These are phyloP conservation scores for Diaporthe amygdali DNA, from an alignment of 2,329 filamentous ascomycete genomes.

Conservation along the genomic window DNA sequence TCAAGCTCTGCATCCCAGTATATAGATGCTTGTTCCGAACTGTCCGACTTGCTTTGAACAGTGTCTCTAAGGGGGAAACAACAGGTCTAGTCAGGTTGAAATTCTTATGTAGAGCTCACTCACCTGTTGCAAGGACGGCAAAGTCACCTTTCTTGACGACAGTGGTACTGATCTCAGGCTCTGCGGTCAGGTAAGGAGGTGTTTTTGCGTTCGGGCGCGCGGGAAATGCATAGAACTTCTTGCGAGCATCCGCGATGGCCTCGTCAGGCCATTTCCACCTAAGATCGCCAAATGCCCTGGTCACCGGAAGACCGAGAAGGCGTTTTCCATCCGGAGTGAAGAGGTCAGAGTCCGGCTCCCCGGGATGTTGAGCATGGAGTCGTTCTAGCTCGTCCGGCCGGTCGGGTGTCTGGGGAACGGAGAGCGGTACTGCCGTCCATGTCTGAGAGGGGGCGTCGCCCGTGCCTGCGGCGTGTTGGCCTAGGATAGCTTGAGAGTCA, in stretches of 20 bases:
- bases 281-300: conserved; percentile 71
- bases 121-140: conserved; percentile 63
- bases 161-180: conserved; percentile 67
- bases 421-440: conserved; percentile 61
- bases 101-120: background rate
- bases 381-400: conserved; percentile 63
- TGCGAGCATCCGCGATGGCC: conserved; percentile 33
- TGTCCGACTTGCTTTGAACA: too few relatives aligned
- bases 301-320: conserved; percentile 64
- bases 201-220: conserved; percentile 52
- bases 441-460: conserved; percentile 35
- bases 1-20: too few relatives aligned
- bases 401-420: conserved; percentile 69
- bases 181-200: conserved; percentile 72
- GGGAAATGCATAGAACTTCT: conserved; percentile 55
- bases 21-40: too few relatives aligned
- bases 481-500: conserved; percentile 71
- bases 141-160: conserved; percentile 57
- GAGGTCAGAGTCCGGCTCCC: conserved; percentile 60
- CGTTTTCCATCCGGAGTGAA: conserved; percentile 52
- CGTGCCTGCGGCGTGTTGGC: conserved; percentile 39
- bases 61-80: too few relatives aligned
- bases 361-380: conserved; percentile 63
- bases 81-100: too few relatives aligned
- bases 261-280: conserved; percentile 70